Evolutionary conservation across 768 basidiomycete species (phyloP), one percentile per base, ranked within the genome.

Genomic region (Hygrophoropsis aurantiaca): DNA sequence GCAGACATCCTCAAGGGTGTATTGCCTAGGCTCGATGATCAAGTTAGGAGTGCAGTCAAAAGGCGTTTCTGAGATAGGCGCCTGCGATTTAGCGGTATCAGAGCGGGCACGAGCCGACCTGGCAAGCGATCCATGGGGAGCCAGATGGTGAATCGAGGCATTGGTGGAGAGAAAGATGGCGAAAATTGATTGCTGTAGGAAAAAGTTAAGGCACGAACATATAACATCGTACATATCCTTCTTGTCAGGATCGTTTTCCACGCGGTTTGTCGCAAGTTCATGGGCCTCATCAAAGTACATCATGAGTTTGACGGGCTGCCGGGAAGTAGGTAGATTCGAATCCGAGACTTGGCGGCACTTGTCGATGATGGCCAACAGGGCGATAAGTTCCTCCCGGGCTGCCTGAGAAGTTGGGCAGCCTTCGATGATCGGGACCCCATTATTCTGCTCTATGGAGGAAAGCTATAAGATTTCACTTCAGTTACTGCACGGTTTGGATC

Each of bases 221-320:
- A 30, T 7, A 13, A 30, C 27, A 13, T 30, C 27, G 27, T 30
- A 13, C 27, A 30, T 30, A n/a, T 6, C 13, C 27, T 30, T 30
- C 13, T 13, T 13, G 7, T 7, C 13, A 30, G 13, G 27, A 13
- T 13, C 6, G 27, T 6, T 6, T 13, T 6, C 7, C 7, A 7
- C 6, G n/a, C n/a, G n/a, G n/a, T n/a, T n/a, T n/a, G n/a, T n/a
- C n/a, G 27, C 30, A 16, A 54, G 47, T 10, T 21, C 37, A 39
- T 53, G 47, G 19, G 52, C 47, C 32, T 55, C 54, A 38, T 55
- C 54, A 27, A 55, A 55, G 41, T 53, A 55, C 13, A 55, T 16
- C n/a, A 43, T 38, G 7, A 38, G 9, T 21, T 38, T 38, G 16
- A 38, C 36, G n/a, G n/a, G n/a, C n/a, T n/a, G n/a, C n/a, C n/a